A percentile compares a stretch with the other conserved stretches of the same genome.
These are phyloP conservation scores for Trapa bicornis DNA, from an alignment of 345 rosid genomes.

Conservation along the genomic window DNA sequence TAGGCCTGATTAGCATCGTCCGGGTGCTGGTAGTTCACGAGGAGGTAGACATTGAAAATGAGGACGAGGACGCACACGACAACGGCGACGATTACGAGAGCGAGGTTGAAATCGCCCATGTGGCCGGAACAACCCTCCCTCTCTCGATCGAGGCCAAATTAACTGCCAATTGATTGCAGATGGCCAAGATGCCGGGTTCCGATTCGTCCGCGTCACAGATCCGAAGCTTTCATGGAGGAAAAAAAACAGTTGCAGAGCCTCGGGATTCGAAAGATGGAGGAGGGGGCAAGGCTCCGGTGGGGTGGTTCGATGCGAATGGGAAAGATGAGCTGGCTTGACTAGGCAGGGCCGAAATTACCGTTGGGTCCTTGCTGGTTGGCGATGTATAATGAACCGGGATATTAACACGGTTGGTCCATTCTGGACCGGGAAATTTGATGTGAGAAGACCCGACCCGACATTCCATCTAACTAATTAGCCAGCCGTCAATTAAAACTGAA, in stretches of 20 bases:
- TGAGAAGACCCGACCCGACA: too few relatives aligned
- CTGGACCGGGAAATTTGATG: too few relatives aligned
- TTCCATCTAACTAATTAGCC: too few relatives aligned
- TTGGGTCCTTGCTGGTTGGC: too few relatives aligned
- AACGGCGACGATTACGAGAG: slow-evolving; percentile 90
- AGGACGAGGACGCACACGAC: slow-evolving; percentile 80
- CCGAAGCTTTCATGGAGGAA: background rate
- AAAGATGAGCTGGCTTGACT: background rate
- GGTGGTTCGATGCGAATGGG: background rate
- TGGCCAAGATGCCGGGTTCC: background rate
- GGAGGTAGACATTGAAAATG: slow-evolving; percentile 84
- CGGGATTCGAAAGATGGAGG: background rate
- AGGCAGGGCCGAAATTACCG: too few relatives aligned
- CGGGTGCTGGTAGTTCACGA: slow-evolving; percentile 96
- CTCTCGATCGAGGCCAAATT: background rate
- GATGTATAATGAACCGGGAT: too few relatives aligned
- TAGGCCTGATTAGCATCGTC: slow-evolving; percentile 98
- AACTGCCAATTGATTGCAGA: background rate
- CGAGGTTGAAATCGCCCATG: slow-evolving; percentile 99
- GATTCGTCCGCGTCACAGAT: background rate
- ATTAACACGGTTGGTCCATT: too few relatives aligned
- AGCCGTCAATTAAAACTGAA: too few relatives aligned
- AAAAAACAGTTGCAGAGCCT: background rate
- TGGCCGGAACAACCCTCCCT: slow-evolving; percentile 1
- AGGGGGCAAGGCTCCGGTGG: background rate